Conservation (phyloP, 1,284 basidiomycete species). For the Ganoderma boninense region DNA sequence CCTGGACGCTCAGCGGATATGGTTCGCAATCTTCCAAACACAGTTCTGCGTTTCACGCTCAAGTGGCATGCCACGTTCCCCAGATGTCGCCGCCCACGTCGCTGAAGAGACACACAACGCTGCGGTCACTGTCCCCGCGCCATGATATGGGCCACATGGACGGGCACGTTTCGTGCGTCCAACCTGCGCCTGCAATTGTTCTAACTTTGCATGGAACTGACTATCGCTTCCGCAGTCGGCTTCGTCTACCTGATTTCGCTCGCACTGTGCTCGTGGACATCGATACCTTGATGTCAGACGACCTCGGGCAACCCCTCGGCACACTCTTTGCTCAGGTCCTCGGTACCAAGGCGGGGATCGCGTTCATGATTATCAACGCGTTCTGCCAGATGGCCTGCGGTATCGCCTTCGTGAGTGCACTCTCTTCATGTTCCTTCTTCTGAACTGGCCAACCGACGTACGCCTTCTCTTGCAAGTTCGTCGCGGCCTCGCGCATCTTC, state of each 20-base stretch:
- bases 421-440: neutral
- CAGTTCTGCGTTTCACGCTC: constrained; percentile 61
- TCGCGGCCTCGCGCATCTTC: constrained; percentile 55
- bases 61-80: constrained; percentile 58
- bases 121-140: constrained; percentile 74
- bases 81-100: constrained; percentile 79
- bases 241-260: constrained; percentile 58
- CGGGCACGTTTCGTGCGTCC: constrained; percentile 50
- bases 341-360: constrained; percentile 27
- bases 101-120: constrained; percentile 78
- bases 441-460: neutral
- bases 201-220: neutral
- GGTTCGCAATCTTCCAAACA: constrained; percentile 70
- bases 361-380: constrained; percentile 28
- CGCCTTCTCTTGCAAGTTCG: constrained; percentile 22
- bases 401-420: constrained; percentile 44
- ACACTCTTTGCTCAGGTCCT: constrained; percentile 27
- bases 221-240: constrained; percentile 50
- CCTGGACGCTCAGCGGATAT: constrained; percentile 9
- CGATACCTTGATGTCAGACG: constrained; percentile 28
- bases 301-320: constrained; percentile 32
- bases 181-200: neutral
- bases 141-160: constrained; percentile 69
- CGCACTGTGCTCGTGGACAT: constrained; percentile 31
- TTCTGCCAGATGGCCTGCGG: constrained; percentile 71